Evolutionary conservation across 768 basidiomycete species (phyloP).

Genomic region (Leccinum ochraceum): DNA sequence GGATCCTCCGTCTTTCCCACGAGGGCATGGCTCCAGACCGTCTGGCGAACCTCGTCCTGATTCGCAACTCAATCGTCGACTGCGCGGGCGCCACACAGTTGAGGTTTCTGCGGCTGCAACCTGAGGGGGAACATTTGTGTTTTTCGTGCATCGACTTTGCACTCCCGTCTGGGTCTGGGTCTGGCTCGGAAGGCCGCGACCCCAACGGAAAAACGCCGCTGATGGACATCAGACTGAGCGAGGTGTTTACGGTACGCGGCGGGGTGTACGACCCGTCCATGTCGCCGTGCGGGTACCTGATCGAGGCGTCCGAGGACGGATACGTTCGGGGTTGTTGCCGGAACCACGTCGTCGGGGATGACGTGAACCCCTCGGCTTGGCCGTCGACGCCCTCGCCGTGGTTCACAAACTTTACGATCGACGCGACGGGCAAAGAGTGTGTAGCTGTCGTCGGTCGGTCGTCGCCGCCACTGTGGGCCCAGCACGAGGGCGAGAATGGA

Average conservation of each 20-base stretch:
- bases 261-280: background rate
- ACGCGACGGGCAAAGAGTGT: background rate
- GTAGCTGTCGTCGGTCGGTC: background rate
- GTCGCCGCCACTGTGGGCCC: background rate
- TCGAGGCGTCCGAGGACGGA: constrained; percentile 9
- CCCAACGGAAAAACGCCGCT: background rate
- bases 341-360: background rate
- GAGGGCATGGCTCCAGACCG: background rate
- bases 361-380: background rate
- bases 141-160: constrained; percentile 7
- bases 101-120: constrained; percentile 4
- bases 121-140: background rate
- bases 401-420: background rate
- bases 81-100: background rate
- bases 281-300: background rate
- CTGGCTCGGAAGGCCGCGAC: background rate
- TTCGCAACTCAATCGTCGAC: constrained; percentile 6
- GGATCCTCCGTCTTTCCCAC: constrained; percentile 8
- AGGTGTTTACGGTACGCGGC: constrained; percentile 2
- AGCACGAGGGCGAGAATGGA: background rate
- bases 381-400: no score
- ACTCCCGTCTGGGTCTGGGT: background rate
- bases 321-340: constrained; percentile 6
- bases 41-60: constrained; percentile 1
- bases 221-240: background rate